Evolutionary conservation across 108 stramenopile species (phyloP), one percentile per base, ranked within the genome.

Genomic region (Pseudonitzschia pungens): DNA sequence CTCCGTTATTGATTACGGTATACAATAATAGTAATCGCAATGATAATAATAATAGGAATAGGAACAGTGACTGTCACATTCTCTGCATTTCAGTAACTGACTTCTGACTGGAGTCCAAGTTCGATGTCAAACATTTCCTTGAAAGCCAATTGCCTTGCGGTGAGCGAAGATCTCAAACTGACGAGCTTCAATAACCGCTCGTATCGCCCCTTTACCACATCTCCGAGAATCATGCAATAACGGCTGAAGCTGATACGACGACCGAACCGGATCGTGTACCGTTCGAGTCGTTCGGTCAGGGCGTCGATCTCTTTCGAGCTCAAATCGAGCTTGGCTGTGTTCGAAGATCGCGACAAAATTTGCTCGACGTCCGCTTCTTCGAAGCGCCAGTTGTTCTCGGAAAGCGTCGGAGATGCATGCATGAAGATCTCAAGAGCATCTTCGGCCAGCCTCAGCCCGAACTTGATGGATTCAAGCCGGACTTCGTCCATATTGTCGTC

Each of bases 201-300:
- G 10, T 26, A 45, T 20, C 64, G 32, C 14, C 12, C 64, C 5
- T 26, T 44, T 20, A 84, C 45, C 21, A 77, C 83, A 29, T 84
- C 80, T 48, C 74, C 74, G 62, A 84, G 64, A 48, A 75, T 76
- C 18, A 84, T 32, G 60, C 80, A 84, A 43, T 81, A 81, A 51
- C 79, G 72, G 62, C 80, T 81, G 66, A 72, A 81, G 53, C 77
- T 50, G 45, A 66, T 15, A 54, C 77, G 64, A 24, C 43, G n/a
- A n/a, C n/a, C n/a, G n/a, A n/a, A 36, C 10, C 45, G 45, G 20
- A 0, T 68, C 31, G 43, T 73, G 76, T 21, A 44, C 44, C 4
- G 33, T 24, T 60, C 76, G 51, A 45, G 51, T 29, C 40, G 42
- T 51, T 14, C 8, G 1, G 0, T 22, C 12, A 55, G 54, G 24